Conservation (phyloP, 2,329 filamentous ascomycete genomes). For the Paecilomyces fulvus region DNA sequence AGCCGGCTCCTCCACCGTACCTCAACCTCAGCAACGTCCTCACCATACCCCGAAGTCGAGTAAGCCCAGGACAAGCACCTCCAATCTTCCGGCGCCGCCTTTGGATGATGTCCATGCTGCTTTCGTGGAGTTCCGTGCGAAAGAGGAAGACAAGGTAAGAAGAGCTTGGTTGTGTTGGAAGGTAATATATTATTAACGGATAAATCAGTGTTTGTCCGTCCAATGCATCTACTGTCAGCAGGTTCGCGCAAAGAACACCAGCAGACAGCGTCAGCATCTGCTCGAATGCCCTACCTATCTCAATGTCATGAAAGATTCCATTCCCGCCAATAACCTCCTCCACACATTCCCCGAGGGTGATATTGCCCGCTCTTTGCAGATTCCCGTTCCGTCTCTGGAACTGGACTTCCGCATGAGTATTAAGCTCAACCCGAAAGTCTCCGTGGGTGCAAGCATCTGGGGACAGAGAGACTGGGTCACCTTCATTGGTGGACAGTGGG, state of each 20-base stretch:
- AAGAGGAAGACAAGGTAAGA: slow-evolving; percentile 38
- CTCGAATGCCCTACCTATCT: slow-evolving; percentile 43
- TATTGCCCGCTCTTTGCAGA: slow-evolving; percentile 38
- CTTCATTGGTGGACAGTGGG: slow-evolving; percentile 44
- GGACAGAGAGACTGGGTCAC: slow-evolving; percentile 46
- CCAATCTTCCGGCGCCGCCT: slow-evolving; percentile 38
- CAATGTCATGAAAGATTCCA: slow-evolving; percentile 45
- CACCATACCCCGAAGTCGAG: slow-evolving; percentile 30
- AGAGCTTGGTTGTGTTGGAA: background rate
- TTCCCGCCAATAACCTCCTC: slow-evolving; percentile 43
- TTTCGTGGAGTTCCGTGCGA: slow-evolving; percentile 41
- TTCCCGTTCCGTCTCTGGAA: slow-evolving; percentile 40
- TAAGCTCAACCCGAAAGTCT: slow-evolving; percentile 43
- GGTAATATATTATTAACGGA: slow-evolving; percentile 3
- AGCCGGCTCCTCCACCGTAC: slow-evolving; percentile 19
- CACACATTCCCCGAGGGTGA: slow-evolving; percentile 44
- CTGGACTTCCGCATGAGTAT: slow-evolving; percentile 47
- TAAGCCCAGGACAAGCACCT: slow-evolving; percentile 28
- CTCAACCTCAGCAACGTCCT: slow-evolving; percentile 23
- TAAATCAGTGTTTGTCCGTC: slow-evolving; percentile 36
- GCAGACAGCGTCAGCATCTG: slow-evolving; percentile 41
- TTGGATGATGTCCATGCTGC: slow-evolving; percentile 43
- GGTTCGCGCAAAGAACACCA: slow-evolving; percentile 44
- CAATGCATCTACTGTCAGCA: slow-evolving; percentile 45
- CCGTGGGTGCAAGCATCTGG: slow-evolving; percentile 39